phyloP scores from a whole-genome alignment of 148 eudicot genomes.

The Rhododendron kiyosumense region DNA sequence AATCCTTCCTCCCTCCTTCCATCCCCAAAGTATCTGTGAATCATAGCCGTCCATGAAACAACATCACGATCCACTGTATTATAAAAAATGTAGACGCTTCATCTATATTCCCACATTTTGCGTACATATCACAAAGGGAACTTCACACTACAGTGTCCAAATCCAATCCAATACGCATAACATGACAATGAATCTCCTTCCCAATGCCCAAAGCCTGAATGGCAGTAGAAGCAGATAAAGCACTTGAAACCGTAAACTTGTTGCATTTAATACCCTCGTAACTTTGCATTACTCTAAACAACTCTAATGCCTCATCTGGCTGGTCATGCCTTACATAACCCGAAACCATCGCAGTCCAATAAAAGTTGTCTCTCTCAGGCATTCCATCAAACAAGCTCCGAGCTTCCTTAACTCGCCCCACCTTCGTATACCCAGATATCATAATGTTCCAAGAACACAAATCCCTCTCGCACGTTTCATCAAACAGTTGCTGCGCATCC shows the following conservation, averaged over 20 bases:
- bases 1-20: constrained; percentile 45
- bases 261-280: constrained; percentile 28
- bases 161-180: constrained; percentile 44
- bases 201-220: constrained; percentile 32
- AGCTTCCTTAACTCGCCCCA: neutral
- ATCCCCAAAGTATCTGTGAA: constrained; percentile 46
- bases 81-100: constrained; percentile 49
- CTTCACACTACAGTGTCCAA: constrained; percentile 56
- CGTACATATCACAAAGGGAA: constrained; percentile 58
- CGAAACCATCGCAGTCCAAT: constrained; percentile 62
- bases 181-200: constrained; percentile 57
- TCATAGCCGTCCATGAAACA: constrained; percentile 58
- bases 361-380: constrained; percentile 49
- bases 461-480: constrained; percentile 31
- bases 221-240: constrained; percentile 43
- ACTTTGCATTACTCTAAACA: constrained; percentile 41
- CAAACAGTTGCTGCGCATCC: constrained; percentile 45
- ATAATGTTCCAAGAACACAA: constrained; percentile 54
- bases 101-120: constrained; percentile 46
- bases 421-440: constrained; percentile 43
- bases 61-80: constrained; percentile 42
- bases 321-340: constrained; percentile 37
- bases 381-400: constrained; percentile 40
- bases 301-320: constrained; percentile 43
- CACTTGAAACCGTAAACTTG: constrained; percentile 51